A percentile compares a stretch with the other conserved stretches of the same genome.
Evolutionary conservation across 768 basidiomycete genomes (phyloP).

Genomic region (Daedaleopsis sinensis): DNA sequence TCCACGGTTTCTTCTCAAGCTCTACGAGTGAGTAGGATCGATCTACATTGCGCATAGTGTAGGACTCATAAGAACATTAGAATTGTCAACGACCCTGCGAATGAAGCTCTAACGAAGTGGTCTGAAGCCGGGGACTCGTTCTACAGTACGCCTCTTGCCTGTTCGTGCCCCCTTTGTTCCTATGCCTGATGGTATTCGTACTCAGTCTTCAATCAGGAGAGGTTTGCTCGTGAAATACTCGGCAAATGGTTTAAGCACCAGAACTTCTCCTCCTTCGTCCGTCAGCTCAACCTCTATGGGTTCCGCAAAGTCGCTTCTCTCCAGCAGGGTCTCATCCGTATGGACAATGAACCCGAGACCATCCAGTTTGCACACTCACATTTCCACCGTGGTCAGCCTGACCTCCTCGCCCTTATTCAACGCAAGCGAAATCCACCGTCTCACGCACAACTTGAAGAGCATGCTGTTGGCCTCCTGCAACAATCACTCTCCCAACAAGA

Average conservation of each 20-base stretch:
- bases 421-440: constrained; percentile 66
- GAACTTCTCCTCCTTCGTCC: constrained; percentile 92
- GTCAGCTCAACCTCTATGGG: constrained; percentile 95
- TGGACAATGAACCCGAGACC: constrained; percentile 76
- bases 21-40: constrained; percentile 75
- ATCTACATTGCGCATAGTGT: constrained; percentile 1
- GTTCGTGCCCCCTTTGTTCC: neutral
- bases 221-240: constrained; percentile 85
- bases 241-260: constrained; percentile 98
- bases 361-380: constrained; percentile 92
- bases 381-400: constrained; percentile 88
- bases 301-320: constrained; percentile 95
- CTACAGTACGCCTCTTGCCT: constrained; percentile 59
- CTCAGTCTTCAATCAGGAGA: constrained; percentile 87
- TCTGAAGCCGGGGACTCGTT: constrained; percentile 90
- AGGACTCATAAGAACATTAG: constrained; percentile 41
- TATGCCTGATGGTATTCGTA: neutral
- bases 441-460: constrained; percentile 33
- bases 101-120: constrained; percentile 88
- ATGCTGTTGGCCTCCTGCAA: constrained; percentile 22
- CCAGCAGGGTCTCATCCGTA: constrained; percentile 91
- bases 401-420: constrained; percentile 84
- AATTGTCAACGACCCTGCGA: constrained; percentile 87
- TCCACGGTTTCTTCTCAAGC: constrained; percentile 90
- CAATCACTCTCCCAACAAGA: constrained; percentile 12